Base-by-base conservation (phyloP, 2,329 filamentous ascomycete species). In the Chaetomiaceae sp. region DNA sequence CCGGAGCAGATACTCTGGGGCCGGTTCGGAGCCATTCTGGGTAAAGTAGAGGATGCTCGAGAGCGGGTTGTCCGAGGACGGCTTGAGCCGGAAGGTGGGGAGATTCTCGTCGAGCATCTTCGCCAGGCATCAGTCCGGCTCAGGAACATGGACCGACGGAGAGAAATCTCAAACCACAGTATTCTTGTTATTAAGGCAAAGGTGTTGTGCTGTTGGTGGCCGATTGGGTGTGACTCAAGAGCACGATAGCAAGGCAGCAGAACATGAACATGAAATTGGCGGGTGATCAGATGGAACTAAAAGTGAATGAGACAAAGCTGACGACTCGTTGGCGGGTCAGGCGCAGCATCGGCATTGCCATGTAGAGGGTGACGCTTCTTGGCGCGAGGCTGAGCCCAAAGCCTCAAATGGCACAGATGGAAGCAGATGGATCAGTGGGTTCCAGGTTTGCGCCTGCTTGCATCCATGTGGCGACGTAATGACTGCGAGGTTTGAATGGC, bases 71-170 rank as follows among this genome's bases (percentile, higher is more conserved):
- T 81, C 76, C 53, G 77, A 70, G 31, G 75, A 75, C 19, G 73
- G 71, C 59, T 74, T 77, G 67, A 79, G 78, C 62, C 73, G 78
- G 65, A 83, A 85, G 40, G 79, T 90, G 52, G 91, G 91, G n/a
- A 96, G 82, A 70, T 91, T 95, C 69, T 95, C 89, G 83, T 96
- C 91, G 64, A 95, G 81, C 91, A 96, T 96, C 31, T 29, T 55
- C 33, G 6, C 9, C 27, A 38, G 17, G 20, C 5, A 20, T 7
- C 14, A 4, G 12, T 19, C 27, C 9, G 27, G 22, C 17, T 8
- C 3, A 17, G 6, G 19, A 25, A 15, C 15, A 7, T n/a, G 23
- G 29, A 25, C 8, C 36, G n/a, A n/a, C n/a, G n/a, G n/a, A n/a
- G n/a, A n/a, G n/a, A n/a, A n/a, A n/a, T n/a, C n/a, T n/a, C n/a